phyloP scores from a whole-genome alignment of 805 yeast species.

The Pichia rugopelliculosa region DNA sequence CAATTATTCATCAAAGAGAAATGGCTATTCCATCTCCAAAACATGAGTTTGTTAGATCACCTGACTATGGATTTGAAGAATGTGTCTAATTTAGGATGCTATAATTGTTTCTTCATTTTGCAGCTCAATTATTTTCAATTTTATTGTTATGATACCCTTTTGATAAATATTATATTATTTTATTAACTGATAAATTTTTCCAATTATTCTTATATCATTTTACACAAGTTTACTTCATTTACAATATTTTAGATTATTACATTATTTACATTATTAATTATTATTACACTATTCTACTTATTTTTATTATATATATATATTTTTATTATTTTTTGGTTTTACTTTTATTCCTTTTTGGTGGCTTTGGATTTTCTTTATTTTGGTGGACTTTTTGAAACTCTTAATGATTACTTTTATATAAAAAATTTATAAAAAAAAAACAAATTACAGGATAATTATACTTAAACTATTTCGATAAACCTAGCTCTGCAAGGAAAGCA shows the following conservation, averaged over 20 bases:
- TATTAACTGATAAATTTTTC: too few species aligned
- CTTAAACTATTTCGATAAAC: conserved; percentile 24
- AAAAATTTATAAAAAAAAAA: not conserved
- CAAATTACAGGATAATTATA: not conserved
- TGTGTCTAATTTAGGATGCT: not conserved
- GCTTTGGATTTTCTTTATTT: not conserved
- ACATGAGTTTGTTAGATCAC: not conserved
- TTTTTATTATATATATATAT: too few species aligned
- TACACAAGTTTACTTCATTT: too few species aligned
- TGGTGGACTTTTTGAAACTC: not conserved
- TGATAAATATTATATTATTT: too few species aligned
- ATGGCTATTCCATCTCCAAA: not conserved
- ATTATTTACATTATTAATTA: too few species aligned
- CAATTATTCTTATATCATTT: too few species aligned
- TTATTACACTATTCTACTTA: too few species aligned
- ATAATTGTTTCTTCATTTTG: too few species aligned
- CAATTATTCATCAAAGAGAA: not conserved
- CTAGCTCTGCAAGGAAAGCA: conserved; percentile 67
- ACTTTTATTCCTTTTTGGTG: not conserved
- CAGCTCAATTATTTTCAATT: too few species aligned
- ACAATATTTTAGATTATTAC: too few species aligned
- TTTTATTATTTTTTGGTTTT: too few species aligned
- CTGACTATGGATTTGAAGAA: not conserved
- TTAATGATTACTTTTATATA: not conserved
- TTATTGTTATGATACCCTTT: too few species aligned